phyloP scores from a whole-genome alignment of 345 rosid species.

The Cardamine occulta region DNA sequence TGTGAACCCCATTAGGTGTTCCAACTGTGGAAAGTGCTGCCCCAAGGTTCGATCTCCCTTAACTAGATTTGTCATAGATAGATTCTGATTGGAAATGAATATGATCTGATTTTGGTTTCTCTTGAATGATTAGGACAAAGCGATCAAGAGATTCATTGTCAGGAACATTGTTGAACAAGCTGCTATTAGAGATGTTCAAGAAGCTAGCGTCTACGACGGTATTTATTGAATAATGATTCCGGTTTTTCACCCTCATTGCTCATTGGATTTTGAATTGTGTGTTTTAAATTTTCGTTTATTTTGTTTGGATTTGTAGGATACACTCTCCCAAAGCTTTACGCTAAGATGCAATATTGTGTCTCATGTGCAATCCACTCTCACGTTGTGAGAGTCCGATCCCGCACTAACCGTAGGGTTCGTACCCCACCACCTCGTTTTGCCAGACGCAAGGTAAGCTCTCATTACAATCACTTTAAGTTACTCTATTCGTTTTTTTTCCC shows the following conservation, averaged over 20 bases:
- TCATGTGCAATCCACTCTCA: slow-evolving; percentile 95
- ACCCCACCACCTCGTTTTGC: slow-evolving; percentile 85
- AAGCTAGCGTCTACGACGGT: slow-evolving; percentile 84
- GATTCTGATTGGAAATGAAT: neutral
- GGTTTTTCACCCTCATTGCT: neutral
- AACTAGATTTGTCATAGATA: neutral
- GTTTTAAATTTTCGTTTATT: neutral
- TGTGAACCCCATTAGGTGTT: slow-evolving; percentile 85
- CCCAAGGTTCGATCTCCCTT: slow-evolving; percentile 58
- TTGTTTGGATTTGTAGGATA: slow-evolving; percentile 48
- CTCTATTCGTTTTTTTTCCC: neutral
- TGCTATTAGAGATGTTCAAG: slow-evolving; percentile 90
- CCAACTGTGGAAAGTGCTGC: slow-evolving; percentile 96
- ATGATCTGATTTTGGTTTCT: neutral
- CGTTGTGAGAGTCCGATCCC: slow-evolving; percentile 91
- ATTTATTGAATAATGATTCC: neutral
- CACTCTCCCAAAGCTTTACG: slow-evolving; percentile 74
- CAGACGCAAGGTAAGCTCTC: slow-evolving; percentile 66
- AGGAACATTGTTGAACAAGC: slow-evolving; percentile 95
- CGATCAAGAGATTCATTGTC: slow-evolving; percentile 82
- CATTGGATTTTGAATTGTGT: neutral
- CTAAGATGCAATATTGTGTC: slow-evolving; percentile 88
- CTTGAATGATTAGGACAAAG: slow-evolving; percentile 59
- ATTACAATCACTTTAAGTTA: neutral
- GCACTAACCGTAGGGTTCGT: slow-evolving; percentile 71